Evolutionary conservation across 2,329 filamentous ascomycete species (phyloP).

Genomic region (Fusarium decemcellulare): DNA sequence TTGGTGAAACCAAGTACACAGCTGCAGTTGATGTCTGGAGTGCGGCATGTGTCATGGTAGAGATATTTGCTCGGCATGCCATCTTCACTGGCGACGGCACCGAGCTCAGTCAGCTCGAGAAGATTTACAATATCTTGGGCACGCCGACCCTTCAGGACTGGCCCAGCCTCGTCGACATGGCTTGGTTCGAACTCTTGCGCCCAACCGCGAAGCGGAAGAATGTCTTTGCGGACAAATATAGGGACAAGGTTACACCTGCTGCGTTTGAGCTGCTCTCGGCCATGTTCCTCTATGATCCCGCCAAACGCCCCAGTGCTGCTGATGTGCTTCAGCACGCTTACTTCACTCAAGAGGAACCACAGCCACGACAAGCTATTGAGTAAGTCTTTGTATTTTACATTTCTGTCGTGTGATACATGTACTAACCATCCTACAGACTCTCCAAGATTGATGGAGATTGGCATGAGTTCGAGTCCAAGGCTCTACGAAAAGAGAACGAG

Average conservation of each 20-base stretch:
- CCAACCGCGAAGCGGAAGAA: slow-evolving; percentile 81
- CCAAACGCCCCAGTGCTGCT: slow-evolving; percentile 84
- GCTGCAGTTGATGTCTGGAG: slow-evolving; percentile 97
- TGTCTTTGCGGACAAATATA: slow-evolving; percentile 87
- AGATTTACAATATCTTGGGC: slow-evolving; percentile 93
- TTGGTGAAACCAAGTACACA: slow-evolving; percentile 92
- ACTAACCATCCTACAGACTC: slow-evolving; percentile 68
- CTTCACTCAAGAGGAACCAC: slow-evolving; percentile 86
- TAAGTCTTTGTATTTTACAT: slow-evolving; percentile 64
- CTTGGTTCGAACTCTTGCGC: slow-evolving; percentile 94
- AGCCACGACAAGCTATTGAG: slow-evolving; percentile 84
- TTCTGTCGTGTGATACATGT: not conserved
- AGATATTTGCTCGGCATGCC: slow-evolving; percentile 94
- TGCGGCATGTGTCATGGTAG: slow-evolving; percentile 94
- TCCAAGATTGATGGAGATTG: slow-evolving; percentile 90
- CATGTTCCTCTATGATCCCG: slow-evolving; percentile 93
- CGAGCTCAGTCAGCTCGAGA: slow-evolving; percentile 96
- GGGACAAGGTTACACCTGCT: slow-evolving; percentile 80
- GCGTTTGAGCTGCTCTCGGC: slow-evolving; percentile 85
- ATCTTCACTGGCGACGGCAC: slow-evolving; percentile 96
- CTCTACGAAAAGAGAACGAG: slow-evolving; percentile 90
- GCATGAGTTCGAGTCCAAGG: slow-evolving; percentile 99
- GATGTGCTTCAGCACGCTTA: slow-evolving; percentile 91
- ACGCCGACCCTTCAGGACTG: slow-evolving; percentile 89
- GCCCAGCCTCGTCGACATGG: slow-evolving; percentile 93